phyloP scores from a whole-genome alignment of 2,329 filamentous ascomycete species.

The Fusarium haematococcum region DNA sequence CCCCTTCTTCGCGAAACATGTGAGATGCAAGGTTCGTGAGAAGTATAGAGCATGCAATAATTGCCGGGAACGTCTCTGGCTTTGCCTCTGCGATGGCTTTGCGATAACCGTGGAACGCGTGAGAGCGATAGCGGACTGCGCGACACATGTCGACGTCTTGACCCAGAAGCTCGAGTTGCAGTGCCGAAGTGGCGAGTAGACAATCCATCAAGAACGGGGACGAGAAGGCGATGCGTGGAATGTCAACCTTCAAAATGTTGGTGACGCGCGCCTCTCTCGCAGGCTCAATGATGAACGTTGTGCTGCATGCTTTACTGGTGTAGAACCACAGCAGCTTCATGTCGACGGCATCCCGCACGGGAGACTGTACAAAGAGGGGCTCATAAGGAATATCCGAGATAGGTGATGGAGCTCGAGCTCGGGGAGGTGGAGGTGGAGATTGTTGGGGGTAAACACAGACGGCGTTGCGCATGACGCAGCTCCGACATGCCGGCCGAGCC shows the following conservation, averaged over 20 bases:
- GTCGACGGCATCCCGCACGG: not conserved
- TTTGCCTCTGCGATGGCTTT: not conserved
- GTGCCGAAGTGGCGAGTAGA: not conserved
- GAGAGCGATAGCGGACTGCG: not conserved
- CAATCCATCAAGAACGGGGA: not conserved
- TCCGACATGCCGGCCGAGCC: not conserved
- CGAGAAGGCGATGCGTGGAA: not conserved
- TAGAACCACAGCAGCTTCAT: not conserved
- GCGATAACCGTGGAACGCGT: not conserved
- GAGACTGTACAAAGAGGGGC: not conserved
- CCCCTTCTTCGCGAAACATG: not conserved
- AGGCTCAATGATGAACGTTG: not conserved
- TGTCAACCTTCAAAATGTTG: not conserved
- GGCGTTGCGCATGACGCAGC: not conserved
- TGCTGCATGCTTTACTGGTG: not conserved
- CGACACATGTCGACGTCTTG: not conserved
- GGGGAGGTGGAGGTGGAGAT: not conserved
- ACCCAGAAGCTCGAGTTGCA: not conserved
- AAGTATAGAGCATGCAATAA: not conserved
- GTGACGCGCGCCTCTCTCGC: not conserved
- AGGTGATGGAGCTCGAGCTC: not conserved
- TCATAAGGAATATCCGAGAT: not conserved
- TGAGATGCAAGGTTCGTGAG: not conserved
- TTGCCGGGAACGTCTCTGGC: not conserved
- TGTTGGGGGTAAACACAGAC: slow-evolving; percentile 4